These are phyloP conservation scores for Colletotrichum filicis DNA, from an alignment of 2,329 filamentous ascomycete genomes.

Conservation along the genomic window DNA sequence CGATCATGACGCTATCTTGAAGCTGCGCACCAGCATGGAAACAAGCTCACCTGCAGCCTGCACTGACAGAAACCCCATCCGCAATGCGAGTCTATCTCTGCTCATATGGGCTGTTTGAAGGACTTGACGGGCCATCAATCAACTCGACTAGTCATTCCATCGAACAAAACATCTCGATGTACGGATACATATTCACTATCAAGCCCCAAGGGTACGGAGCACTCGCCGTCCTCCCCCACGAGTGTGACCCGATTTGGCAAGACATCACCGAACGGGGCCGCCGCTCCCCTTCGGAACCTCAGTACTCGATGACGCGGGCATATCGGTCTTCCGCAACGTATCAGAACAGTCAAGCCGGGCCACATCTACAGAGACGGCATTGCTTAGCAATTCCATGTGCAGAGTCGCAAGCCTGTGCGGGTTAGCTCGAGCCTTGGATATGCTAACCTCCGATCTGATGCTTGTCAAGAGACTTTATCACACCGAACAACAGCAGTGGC, in stretches of 20 bases:
- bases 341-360: conserved; percentile 11
- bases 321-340: conserved; percentile 1
- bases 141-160: background rate
- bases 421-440: background rate
- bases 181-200: background rate
- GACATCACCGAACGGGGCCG: background rate
- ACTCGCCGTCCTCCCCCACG: background rate
- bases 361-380: background rate
- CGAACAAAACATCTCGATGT: background rate
- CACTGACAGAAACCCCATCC: background rate
- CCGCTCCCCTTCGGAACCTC: background rate
- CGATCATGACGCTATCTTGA: conserved; percentile 3
- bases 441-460: background rate
- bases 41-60: conserved; percentile 15
- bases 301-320: conserved; percentile 19
- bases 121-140: background rate
- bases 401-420: background rate
- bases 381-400: background rate
- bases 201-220: background rate
- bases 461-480: background rate
- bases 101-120: background rate
- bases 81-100: background rate
- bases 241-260: conserved; percentile 19
- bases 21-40: background rate
- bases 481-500: background rate